Evolutionary conservation across 331 rosid genomes (phyloP), one percentile per base, ranked within the genome.

Genomic region (Phaseolus coccineus): DNA sequence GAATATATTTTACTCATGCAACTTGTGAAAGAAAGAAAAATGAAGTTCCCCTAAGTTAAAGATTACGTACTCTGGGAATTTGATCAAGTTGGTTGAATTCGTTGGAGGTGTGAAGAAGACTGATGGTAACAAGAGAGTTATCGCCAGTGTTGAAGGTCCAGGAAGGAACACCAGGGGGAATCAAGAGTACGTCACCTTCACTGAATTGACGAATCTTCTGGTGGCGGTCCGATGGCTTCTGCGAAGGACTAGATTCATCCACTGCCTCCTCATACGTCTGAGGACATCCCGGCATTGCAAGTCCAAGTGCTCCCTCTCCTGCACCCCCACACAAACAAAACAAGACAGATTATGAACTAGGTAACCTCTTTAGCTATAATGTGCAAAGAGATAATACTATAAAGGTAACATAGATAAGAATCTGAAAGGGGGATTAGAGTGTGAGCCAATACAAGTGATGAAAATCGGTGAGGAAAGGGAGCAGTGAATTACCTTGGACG

Each of bases 101-200:
- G 86, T 63, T 93, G 55, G 76, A 37, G 28, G 80, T 82, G 81
- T 91, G 87, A 2, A 77, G 84, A 47, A 93, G 90, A 53, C 58
- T 51, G 42, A 91, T 42, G 13, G 81, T 72, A 72, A 91, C 77
- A 11, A 90, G 62, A 0, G 27, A 58, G 31, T 78, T 51, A 1
- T 84, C n/a, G 11, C 92, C 98, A 1, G 87, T 51, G 80, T 93
- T 93, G 63, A 80, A 87, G 25, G 77, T 61, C 98, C 98, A 91
- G 61, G 75, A 82, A 52, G 92, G 86, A 8, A 86, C 79, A 0
- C 96, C 98, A 2, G 91, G 64, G 0, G 96, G 94, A 27, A 94
- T 37, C 2, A 90, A 91, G 2, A 90, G 1, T 31, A 90, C 5
- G 37, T 90, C 94, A 13, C 94, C 97, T 52, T 80, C 75, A 4